A percentile compares a stretch with the other conserved stretches of the same genome.
Conservation (phyloP, 192 early-diverging fungal genomes). For the Coemansia sp. region DNA sequence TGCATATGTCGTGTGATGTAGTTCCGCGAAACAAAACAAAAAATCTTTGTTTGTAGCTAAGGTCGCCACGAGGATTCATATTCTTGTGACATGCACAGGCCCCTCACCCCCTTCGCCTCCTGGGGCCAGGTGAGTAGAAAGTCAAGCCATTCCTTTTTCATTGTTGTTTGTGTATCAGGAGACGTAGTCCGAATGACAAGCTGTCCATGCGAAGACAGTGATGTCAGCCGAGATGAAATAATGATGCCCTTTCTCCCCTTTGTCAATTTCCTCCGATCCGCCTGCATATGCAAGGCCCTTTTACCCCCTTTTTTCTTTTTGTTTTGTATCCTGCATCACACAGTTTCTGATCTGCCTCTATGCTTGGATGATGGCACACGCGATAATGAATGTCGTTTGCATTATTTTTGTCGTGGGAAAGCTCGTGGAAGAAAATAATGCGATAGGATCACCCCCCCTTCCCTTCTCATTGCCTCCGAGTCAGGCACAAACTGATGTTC, state of each 20-base stretch:
- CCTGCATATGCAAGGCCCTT: no score
- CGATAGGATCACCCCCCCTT: neutral
- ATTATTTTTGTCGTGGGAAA: slow-evolving; percentile 3
- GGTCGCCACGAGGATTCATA: no score
- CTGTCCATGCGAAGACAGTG: neutral
- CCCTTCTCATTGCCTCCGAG: neutral
- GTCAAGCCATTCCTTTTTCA: neutral
- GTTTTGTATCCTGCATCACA: no score
- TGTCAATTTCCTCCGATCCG: no score
- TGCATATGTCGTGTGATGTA: slow-evolving; percentile 6
- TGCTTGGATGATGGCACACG: neutral
- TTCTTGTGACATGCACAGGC: neutral
- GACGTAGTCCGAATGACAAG: neutral
- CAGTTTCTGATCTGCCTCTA: no score
- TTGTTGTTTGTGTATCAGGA: neutral
- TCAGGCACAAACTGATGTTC: neutral
- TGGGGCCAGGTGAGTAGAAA: neutral
- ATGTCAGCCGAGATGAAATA: neutral
- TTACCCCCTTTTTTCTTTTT: no score
- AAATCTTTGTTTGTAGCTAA: neutral
- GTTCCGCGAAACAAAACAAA: neutral
- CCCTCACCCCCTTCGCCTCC: no score
- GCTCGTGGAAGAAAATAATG: neutral
- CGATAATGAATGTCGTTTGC: neutral
- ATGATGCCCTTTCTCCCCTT: no score